phyloP scores from a whole-genome alignment of 805 yeast species.

The Saccharomycopsis javanensis region DNA sequence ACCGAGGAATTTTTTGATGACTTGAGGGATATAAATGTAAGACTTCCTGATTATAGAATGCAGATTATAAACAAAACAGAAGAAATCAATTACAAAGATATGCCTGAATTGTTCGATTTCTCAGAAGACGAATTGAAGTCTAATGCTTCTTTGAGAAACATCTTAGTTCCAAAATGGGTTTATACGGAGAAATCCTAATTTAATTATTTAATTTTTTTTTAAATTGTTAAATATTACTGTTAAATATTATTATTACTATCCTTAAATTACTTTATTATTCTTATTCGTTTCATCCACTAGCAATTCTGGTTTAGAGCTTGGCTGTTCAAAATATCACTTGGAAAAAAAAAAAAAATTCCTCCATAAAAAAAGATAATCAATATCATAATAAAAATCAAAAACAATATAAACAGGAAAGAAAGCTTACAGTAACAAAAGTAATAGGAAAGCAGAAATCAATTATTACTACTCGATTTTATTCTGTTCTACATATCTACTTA shows the following conservation, averaged over 20 bases:
- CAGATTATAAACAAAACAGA: conserved; percentile 7
- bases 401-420: no score
- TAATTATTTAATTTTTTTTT: background rate
- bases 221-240: no score
- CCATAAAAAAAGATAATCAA: no score
- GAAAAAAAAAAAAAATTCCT: background rate
- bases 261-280: background rate
- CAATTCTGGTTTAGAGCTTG: background rate
- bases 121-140: conserved; percentile 36
- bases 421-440: no score
- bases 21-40: conserved; percentile 28
- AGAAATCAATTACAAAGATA: conserved; percentile 13
- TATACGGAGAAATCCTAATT: background rate
- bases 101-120: conserved; percentile 40
- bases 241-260: background rate
- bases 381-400: no score
- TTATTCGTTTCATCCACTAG: background rate
- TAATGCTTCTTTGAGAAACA: conserved; percentile 28
- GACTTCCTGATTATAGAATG: conserved; percentile 16
- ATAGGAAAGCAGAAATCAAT: no score
- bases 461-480: no score
- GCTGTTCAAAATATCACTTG: background rate
- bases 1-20: conserved; percentile 47
- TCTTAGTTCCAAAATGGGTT: conserved; percentile 28
- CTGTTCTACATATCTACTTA: no score